A percentile compares a stretch with the other conserved stretches of the same genome.
phyloP scores from a whole-genome alignment of 2,329 filamentous ascomycete species.

The Colletotrichum noveboracense region DNA sequence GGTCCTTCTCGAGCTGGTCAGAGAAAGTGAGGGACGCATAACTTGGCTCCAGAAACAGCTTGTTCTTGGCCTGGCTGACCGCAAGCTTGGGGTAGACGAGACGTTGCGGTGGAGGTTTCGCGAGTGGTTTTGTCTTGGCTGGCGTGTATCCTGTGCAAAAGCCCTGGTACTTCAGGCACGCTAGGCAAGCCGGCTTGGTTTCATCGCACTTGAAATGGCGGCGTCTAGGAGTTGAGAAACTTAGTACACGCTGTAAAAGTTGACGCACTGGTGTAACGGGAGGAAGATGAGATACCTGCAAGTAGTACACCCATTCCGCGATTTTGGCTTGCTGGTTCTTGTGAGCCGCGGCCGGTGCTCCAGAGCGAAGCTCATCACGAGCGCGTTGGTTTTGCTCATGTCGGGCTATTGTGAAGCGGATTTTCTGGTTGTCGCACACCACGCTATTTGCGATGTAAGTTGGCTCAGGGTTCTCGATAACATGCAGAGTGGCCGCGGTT shows the following conservation, averaged over 20 bases:
- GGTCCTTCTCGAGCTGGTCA: conserved; percentile 1
- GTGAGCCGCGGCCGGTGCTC: neutral
- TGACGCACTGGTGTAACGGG: neutral
- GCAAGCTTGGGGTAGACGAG: neutral
- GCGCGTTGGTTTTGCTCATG: neutral
- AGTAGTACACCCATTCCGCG: neutral
- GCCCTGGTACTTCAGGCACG: conserved; percentile 8
- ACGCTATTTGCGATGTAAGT: neutral
- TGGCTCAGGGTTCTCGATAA: neutral
- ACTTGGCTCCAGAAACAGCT: neutral
- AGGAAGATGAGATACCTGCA: neutral
- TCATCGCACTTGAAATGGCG: conserved; percentile 11
- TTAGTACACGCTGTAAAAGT: neutral
- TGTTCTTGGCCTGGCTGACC: neutral
- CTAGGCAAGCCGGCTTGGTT: neutral
- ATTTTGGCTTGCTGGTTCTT: conserved; percentile 2
- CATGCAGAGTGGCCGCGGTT: neutral
- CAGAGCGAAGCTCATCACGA: neutral
- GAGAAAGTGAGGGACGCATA: neutral
- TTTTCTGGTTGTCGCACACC: neutral
- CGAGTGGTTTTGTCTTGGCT: neutral
- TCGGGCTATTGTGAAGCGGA: neutral
- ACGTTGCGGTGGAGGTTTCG: neutral
- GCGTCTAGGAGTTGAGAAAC: neutral
- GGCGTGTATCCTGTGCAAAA: neutral